Conservation (phyloP, 2,329 filamentous ascomycete species). For the Clonostachys chloroleuca region DNA sequence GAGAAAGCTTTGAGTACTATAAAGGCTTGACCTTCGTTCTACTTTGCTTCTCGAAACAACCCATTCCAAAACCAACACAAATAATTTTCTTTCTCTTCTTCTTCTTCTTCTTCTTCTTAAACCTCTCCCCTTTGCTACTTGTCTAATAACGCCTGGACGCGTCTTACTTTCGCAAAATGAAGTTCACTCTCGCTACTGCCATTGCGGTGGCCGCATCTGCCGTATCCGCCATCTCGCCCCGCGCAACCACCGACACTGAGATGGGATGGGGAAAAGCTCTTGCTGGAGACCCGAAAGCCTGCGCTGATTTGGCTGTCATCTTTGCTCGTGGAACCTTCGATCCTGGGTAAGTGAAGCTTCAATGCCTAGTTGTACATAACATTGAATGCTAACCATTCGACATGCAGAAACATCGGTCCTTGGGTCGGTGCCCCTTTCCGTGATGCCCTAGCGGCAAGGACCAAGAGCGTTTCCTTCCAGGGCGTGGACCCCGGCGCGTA, state of each 20-base stretch:
- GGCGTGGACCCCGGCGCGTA: slow-evolving; percentile 4
- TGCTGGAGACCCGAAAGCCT: neutral
- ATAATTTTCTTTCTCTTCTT: no score
- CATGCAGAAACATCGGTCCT: slow-evolving; percentile 5
- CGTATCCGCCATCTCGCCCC: neutral
- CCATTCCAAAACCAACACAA: no score
- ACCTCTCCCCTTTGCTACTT: no score
- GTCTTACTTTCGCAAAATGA: neutral
- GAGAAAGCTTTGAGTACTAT: no score
- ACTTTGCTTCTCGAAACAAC: no score
- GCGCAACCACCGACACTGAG: neutral
- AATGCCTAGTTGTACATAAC: no score
- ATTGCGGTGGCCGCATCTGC: neutral
- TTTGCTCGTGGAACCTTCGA: slow-evolving; percentile 7
- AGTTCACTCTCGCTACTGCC: neutral
- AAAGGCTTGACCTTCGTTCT: no score
- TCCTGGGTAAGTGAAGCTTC: slow-evolving; percentile 2
- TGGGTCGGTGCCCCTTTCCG: slow-evolving; percentile 5
- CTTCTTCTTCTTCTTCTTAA: no score
- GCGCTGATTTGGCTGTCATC: slow-evolving; percentile 5
- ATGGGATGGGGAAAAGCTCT: neutral
- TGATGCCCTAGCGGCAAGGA: slow-evolving; percentile 1
- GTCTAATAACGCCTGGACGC: no score
- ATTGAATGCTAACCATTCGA: neutral
- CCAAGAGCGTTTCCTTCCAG: slow-evolving; percentile 3